These are phyloP conservation scores for Fusarium sublunatum DNA, from an alignment of 2,329 filamentous ascomycete genomes.

Conservation along the genomic window DNA sequence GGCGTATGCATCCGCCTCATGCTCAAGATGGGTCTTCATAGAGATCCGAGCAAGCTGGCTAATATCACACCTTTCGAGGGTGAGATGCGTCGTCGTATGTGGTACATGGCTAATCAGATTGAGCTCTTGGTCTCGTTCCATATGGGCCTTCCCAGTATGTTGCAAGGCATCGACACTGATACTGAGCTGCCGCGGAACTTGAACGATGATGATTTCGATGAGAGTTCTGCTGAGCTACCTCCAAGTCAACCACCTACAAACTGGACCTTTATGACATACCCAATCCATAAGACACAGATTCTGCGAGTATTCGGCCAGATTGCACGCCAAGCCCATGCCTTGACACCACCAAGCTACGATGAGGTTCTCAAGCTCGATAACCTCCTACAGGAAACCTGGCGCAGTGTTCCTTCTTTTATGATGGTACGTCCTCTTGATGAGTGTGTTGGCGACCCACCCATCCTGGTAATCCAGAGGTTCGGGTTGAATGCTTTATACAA, in stretches of 20 bases:
- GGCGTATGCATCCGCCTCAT: conserved; percentile 64
- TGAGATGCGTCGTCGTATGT: conserved; percentile 65
- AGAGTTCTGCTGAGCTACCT: conserved; percentile 65
- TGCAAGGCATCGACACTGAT: conserved; percentile 72
- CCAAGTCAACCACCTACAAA: conserved; percentile 66
- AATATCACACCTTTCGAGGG: conserved; percentile 63
- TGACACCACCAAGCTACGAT: conserved; percentile 59
- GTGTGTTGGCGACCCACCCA: conserved; percentile 60
- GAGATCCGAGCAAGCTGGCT: conserved; percentile 64
- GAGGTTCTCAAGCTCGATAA: conserved; percentile 63
- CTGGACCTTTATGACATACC: conserved; percentile 68
- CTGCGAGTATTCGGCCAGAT: conserved; percentile 62
- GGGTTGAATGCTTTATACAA: conserved; percentile 64
- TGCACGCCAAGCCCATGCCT: conserved; percentile 61
- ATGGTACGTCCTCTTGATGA: conserved; percentile 60
- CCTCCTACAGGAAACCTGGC: conserved; percentile 59
- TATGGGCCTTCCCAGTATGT: conserved; percentile 74
- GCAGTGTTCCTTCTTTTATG: conserved; percentile 60
- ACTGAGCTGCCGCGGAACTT: conserved; percentile 71
- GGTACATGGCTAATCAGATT: conserved; percentile 67
- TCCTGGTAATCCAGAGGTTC: conserved; percentile 63
- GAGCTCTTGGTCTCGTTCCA: conserved; percentile 75
- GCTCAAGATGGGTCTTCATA: conserved; percentile 69
- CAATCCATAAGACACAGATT: conserved; percentile 62
- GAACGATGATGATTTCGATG: conserved; percentile 72